Evolutionary conservation across 2,329 filamentous ascomycete species (phyloP).

Genomic region (Cercospora sp.): DNA sequence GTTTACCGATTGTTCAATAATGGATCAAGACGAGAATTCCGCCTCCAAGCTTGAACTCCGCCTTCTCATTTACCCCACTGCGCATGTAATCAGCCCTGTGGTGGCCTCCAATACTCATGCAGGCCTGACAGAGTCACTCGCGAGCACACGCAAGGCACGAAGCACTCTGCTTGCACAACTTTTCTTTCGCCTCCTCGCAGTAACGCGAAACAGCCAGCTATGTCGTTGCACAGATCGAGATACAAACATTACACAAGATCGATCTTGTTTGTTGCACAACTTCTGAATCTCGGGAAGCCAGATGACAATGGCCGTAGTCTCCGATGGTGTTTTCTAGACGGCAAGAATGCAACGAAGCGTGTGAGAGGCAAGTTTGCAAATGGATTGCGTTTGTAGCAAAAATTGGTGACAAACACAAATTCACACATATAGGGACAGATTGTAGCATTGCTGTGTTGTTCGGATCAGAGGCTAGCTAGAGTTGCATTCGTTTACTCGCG

Average conservation of each 20-base stretch:
- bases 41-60: neutral
- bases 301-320: neutral
- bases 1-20: neutral
- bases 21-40: neutral
- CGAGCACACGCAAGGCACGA: neutral
- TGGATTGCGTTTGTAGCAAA: conserved; percentile 14
- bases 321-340: neutral
- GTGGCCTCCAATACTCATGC: neutral
- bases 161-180: neutral
- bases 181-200: neutral
- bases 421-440: neutral
- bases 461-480: neutral
- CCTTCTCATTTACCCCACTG: neutral
- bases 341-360: neutral
- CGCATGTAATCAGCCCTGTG: neutral
- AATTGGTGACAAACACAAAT: neutral
- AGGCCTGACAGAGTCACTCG: neutral
- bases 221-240: neutral
- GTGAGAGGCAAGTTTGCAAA: neutral
- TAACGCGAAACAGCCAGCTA: neutral
- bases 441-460: neutral
- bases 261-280: neutral
- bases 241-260: neutral
- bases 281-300: neutral
- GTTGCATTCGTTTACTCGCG: neutral